Evolutionary conservation across 75 land plant species (phyloP).

Genomic region (Adiantum capillusveneris): DNA sequence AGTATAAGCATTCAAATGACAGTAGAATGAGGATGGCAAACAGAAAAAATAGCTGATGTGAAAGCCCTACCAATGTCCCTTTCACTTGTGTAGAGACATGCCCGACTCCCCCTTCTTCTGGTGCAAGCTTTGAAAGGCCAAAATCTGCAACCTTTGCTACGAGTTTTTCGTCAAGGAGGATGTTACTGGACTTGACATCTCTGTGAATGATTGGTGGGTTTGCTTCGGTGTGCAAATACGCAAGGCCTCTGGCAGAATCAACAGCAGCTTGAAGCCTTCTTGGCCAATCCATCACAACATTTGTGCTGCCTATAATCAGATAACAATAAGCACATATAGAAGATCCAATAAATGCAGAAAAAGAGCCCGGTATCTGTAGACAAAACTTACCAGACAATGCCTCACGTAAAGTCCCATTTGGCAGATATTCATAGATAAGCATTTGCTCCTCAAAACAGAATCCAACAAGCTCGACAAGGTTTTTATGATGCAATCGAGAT

Average conservation of each 20-base stretch:
- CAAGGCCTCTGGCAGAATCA: constrained; percentile 21
- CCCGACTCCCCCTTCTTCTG: constrained; percentile 9
- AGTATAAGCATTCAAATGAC: too few species aligned
- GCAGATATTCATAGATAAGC: constrained; percentile 37
- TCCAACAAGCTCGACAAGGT: constrained; percentile 32
- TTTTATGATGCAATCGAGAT: constrained; percentile 37
- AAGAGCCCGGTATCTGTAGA: neutral
- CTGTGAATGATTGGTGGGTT: constrained; percentile 30
- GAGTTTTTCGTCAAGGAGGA: constrained; percentile 19
- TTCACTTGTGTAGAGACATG: constrained; percentile 22
- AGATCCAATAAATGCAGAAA: neutral
- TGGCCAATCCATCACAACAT: constrained; percentile 12
- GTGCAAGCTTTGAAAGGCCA: constrained; percentile 18
- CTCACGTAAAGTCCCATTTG: constrained; percentile 28
- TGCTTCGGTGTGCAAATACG: constrained; percentile 20
- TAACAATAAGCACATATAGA: neutral
- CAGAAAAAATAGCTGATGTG: too few species aligned
- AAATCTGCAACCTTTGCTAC: constrained; percentile 31
- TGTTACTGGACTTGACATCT: constrained; percentile 26
- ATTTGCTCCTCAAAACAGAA: constrained; percentile 46
- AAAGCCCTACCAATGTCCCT: constrained; percentile 20
- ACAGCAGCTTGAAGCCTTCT: constrained; percentile 20
- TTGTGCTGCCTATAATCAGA: constrained; percentile 1
- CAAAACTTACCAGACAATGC: constrained; percentile 21
- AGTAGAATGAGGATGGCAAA: too few species aligned